A percentile compares a stretch with the other conserved stretches of the same genome.
Conservation (phyloP, 768 basidiomycete genomes). For the Leccinum ochraceum region DNA sequence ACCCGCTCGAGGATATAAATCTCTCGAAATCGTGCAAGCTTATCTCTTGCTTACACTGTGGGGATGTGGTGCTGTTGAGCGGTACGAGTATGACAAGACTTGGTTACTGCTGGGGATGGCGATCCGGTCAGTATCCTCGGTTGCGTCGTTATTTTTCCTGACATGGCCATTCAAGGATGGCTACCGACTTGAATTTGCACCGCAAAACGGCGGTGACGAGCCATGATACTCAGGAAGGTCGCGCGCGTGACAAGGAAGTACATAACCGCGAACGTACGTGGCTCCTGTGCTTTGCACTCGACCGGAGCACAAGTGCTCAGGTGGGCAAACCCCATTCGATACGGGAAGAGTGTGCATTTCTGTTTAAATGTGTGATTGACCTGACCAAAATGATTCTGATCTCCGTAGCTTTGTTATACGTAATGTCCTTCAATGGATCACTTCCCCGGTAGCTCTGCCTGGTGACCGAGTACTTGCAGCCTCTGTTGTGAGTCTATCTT, state of each 20-base stretch:
- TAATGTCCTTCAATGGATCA: conserved; percentile 74
- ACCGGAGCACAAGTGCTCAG: conserved; percentile 89
- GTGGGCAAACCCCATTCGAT: conserved; percentile 96
- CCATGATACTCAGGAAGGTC: conserved; percentile 76
- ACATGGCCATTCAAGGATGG: conserved; percentile 62
- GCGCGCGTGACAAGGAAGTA: conserved; percentile 78
- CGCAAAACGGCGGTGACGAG: conserved; percentile 68
- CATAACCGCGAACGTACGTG: conserved; percentile 95
- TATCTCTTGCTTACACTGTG: conserved; percentile 87
- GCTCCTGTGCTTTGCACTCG: conserved; percentile 84
- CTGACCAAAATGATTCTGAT: neutral
- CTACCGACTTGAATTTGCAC: conserved; percentile 93
- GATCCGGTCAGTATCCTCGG: conserved; percentile 52
- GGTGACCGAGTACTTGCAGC: conserved; percentile 71
- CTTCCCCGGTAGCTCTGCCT: conserved; percentile 59
- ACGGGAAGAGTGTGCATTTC: conserved; percentile 79
- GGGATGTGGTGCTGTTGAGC: conserved; percentile 93
- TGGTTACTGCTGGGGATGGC: conserved; percentile 90
- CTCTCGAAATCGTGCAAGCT: conserved; percentile 94
- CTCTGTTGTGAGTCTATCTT: conserved; percentile 60
- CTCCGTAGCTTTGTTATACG: conserved; percentile 78
- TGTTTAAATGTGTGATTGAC: neutral
- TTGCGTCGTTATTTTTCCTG: conserved; percentile 1
- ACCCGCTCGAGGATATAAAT: conserved; percentile 85
- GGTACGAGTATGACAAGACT: conserved; percentile 95